Evolutionary conservation across 176 grass and related monocot genomes (phyloP), one percentile per base, ranked within the genome.

Genomic region (Bromus sterilis): DNA sequence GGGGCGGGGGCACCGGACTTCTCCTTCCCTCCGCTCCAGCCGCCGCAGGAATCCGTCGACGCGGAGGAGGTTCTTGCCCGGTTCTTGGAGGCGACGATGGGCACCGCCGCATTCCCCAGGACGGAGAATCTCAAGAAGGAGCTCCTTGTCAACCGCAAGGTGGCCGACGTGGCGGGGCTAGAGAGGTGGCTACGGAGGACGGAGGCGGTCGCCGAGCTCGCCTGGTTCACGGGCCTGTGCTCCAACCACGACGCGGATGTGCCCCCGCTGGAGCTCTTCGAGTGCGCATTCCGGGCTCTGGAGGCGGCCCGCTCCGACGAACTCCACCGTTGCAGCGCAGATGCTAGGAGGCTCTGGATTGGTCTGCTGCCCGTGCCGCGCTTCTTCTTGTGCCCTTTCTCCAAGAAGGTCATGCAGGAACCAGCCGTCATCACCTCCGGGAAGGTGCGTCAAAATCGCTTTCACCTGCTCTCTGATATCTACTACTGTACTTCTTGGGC

Each of bases 341-440:
- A 71, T 2, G 55, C 26, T 10, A 89, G 82, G 78, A 76, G n/a
- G 33, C 25, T 20, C 11, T 85, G 87, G 80, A 32, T 82, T 16
- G 84, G 79, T 33, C 21, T 75, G 0, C 58, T 37, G 18, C 16
- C 67, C 30, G 75, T 86, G 68, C 88, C 80, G 58, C 39, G 69
- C 39, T 83, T 90, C 49, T 86, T 90, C 74, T 0, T 86, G 31
- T 86, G 88, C 75, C 88, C 84, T 43, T 2, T 86, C 80, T 82
- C 84, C 79, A 67, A 79, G 31, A 86, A 83, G 84, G 9, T 83
- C 66, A 86, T 90, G 84, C 74, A 62, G 37, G 4, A 87, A 51
- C 88, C 88, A 0, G 75, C 86, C 30, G 80, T 90, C 51, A 49
- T 86, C 84, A 24, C 84, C 75, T 79, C 88, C 24, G 88, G 88